Evolutionary conservation across 2,329 filamentous ascomycete genomes (phyloP).

Genomic region (Monilinia vaccinii-corymbosi): DNA sequence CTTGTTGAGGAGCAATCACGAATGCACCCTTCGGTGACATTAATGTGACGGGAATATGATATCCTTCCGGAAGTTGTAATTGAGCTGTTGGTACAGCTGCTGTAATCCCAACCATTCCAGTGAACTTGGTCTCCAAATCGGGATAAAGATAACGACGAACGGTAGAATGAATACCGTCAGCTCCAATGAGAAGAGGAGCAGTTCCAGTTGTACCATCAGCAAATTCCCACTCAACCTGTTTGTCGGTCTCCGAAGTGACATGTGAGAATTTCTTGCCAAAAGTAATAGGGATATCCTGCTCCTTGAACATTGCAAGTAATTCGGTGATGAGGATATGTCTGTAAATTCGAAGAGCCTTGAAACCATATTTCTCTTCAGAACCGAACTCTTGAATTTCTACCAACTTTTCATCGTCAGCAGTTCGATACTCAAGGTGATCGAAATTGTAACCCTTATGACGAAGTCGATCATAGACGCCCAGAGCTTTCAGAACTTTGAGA

Average conservation of each 20-base stretch:
- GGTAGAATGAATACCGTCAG: constrained; percentile 51
- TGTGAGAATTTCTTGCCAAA: constrained; percentile 41
- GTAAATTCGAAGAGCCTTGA: constrained; percentile 45
- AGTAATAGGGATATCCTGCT: constrained; percentile 34
- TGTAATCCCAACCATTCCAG: constrained; percentile 36
- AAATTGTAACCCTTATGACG: constrained; percentile 40
- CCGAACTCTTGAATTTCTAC: constrained; percentile 41
- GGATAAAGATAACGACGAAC: constrained; percentile 44
- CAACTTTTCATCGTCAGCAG: constrained; percentile 29
- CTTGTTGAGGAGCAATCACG: constrained; percentile 40
- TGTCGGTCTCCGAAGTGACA: constrained; percentile 34
- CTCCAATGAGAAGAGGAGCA: constrained; percentile 42
- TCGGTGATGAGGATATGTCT: constrained; percentile 41
- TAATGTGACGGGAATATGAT: constrained; percentile 18
- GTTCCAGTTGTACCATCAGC: constrained; percentile 34
- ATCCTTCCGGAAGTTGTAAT: constrained; percentile 16
- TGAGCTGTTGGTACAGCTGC: constrained; percentile 20
- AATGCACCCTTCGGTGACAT: constrained; percentile 35
- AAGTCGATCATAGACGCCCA: constrained; percentile 41
- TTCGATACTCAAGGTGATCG: constrained; percentile 37
- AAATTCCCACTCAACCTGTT: constrained; percentile 39
- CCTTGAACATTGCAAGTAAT: constrained; percentile 35
- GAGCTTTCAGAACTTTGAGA: constrained; percentile 41
- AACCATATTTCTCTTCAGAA: constrained; percentile 39
- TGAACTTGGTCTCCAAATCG: constrained; percentile 40